Percentiles rank a stretch among this genome's conserved stretches.
phyloP scores from a whole-genome alignment of 78 protist species.

The Pelomyxa schiedti region DNA sequence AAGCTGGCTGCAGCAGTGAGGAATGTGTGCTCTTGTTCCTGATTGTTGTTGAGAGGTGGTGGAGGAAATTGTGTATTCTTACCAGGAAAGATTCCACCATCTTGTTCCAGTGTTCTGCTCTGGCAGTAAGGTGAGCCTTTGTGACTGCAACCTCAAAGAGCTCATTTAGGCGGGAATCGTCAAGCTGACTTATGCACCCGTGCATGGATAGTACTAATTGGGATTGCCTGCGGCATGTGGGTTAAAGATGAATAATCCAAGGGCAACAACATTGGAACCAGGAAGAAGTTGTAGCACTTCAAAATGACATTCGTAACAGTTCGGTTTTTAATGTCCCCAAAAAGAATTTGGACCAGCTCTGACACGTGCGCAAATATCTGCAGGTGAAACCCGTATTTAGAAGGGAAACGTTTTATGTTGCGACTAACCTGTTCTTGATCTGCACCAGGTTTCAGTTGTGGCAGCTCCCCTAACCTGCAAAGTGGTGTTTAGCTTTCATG shows the following conservation, averaged over 20 bases:
- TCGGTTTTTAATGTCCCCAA: conserved; percentile 24
- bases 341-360: conserved; percentile 34
- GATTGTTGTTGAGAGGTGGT: conserved; percentile 17
- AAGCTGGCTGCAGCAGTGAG: conserved; percentile 18
- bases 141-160: conserved; percentile 44
- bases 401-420: neutral
- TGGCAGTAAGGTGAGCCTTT: conserved; percentile 31
- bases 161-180: conserved; percentile 38
- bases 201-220: conserved; percentile 23
- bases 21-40: conserved; percentile 34
- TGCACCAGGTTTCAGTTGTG: neutral
- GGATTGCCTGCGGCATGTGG: conserved; percentile 1
- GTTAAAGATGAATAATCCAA: neutral
- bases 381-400: neutral
- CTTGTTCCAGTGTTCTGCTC: conserved; percentile 16
- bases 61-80: too few relatives aligned
- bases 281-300: conserved; percentile 45
- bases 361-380: neutral
- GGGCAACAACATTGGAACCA: conserved; percentile 4
- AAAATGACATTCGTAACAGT: conserved; percentile 40
- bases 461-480: neutral
- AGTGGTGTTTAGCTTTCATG: neutral
- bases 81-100: too few relatives aligned
- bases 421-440: neutral
- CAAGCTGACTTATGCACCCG: conserved; percentile 26